These are phyloP conservation scores for Gaertneriomyces sp. DNA, from an alignment of 192 early-diverging fungal genomes.

Conservation along the genomic window DNA sequence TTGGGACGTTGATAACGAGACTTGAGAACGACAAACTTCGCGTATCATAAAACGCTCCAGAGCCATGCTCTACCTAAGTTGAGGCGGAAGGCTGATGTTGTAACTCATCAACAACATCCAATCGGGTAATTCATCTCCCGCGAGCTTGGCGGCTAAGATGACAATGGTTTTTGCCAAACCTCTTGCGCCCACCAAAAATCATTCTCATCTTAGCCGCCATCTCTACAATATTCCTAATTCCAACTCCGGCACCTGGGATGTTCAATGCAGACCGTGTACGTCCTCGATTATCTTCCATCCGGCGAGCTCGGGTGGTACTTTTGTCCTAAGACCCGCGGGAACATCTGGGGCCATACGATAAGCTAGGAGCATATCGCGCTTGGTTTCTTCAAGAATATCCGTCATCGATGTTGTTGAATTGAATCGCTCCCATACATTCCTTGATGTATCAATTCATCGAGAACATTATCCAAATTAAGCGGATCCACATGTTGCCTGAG, in stretches of 20 bases:
- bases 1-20: no score
- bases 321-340: background rate
- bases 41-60: no score
- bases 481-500: no score
- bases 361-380: background rate
- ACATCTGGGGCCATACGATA: slow-evolving; percentile 2
- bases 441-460: no score
- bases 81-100: background rate
- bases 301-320: background rate
- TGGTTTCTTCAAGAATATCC: background rate
- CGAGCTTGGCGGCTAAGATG: background rate
- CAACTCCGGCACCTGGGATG: background rate
- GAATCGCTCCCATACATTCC: no score
- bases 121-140: background rate
- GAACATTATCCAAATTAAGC: no score
- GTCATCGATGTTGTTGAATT: no score
- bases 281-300: background rate
- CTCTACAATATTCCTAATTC: background rate
- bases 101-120: slow-evolving; percentile 2
- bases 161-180: background rate
- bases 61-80: no score
- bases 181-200: background rate
- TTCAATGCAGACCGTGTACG: background rate
- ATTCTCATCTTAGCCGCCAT: background rate
- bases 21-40: no score